Evolutionary conservation across 2,329 filamentous ascomycete genomes (phyloP), one percentile per base, ranked within the genome.

Genomic region (Trichoderma arundinaceum): DNA sequence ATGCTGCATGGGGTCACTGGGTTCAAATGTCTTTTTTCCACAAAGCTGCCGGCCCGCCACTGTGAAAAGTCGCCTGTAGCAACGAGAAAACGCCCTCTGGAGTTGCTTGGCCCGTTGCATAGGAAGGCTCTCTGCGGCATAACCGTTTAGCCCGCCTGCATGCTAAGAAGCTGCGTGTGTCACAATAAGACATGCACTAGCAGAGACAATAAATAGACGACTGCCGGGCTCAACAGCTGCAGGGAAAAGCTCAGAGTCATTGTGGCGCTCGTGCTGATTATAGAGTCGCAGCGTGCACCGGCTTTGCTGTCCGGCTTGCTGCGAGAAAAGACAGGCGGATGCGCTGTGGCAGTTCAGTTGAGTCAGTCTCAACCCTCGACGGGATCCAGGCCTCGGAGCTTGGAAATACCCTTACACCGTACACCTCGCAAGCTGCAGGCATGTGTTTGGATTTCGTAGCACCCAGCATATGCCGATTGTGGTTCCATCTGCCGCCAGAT

Each of bases 121-220:
- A 39, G 57, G 19, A 2, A 28, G 22, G 22, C 57, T 32, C 17
- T 49, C 43, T 51, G 19, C 57, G 57, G 46, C 57, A 60, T 51
- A 60, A 44, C 57, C 35, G 57, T 44, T 39, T 17, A 41, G 57
- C 57, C 44, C 44, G 46, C 57, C 13, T 22, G 19, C 19, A 5
- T 28, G 22, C 22, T 28, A 28, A 39, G 35, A 49, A 49, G 44
- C 57, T 60, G 57, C 57, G 44, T 60, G 57, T 60, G 57, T 60
- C 57, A 60, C 57, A 17, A 19, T 33, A 22, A 60, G 46, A 60
- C 57, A 51, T 60, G 41, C 54, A 46, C 58, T 52, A 53, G 48
- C 58, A 62, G 28, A 43, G n/a, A 62, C 58, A 62, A 62, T 62
- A 52, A 62, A 52, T 44, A 62, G 39, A 53, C 33, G n/a, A 39